A percentile compares a stretch with the other conserved stretches of the same genome.
Evolutionary conservation across 2,329 filamentous ascomycete genomes (phyloP).

Genomic region (Trichophyton benhamiae): DNA sequence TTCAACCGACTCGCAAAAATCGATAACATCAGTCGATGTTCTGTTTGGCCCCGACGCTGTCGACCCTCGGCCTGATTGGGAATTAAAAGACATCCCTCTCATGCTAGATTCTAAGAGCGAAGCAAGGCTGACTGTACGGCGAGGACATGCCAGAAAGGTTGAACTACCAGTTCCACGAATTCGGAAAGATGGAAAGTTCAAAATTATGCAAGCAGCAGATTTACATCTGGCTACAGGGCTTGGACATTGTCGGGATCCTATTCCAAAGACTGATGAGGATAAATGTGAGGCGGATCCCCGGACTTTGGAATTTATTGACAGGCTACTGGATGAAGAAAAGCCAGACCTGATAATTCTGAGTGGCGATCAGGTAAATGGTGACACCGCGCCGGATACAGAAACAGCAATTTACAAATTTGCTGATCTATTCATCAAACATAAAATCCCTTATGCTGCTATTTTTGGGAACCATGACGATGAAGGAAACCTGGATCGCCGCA

Average conservation of each 20-base stretch:
- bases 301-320: conserved; percentile 77
- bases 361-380: conserved; percentile 91
- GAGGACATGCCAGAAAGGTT: conserved; percentile 52
- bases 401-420: conserved; percentile 91
- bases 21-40: conserved; percentile 71
- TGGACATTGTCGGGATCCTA: conserved; percentile 72
- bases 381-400: conserved; percentile 80
- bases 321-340: conserved; percentile 79
- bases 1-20: conserved; percentile 60
- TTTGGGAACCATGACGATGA: conserved; percentile 98
- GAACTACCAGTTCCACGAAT: conserved; percentile 66
- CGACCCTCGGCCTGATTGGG: conserved; percentile 78
- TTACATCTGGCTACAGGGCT: conserved; percentile 84
- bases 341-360: conserved; percentile 85
- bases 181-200: conserved; percentile 81
- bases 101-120: conserved; percentile 52
- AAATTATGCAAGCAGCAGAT: conserved; percentile 94
- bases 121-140: conserved; percentile 64
- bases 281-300: conserved; percentile 84
- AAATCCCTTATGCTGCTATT: conserved; percentile 84
- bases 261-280: conserved; percentile 56
- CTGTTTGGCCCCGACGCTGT: conserved; percentile 84
- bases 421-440: conserved; percentile 68
- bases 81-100: conserved; percentile 60
- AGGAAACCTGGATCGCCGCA: conserved; percentile 59